Evolutionary conservation across 352 stramenopile genomes (phyloP).

Genomic region (Phytopythium chamaehyphon): DNA sequence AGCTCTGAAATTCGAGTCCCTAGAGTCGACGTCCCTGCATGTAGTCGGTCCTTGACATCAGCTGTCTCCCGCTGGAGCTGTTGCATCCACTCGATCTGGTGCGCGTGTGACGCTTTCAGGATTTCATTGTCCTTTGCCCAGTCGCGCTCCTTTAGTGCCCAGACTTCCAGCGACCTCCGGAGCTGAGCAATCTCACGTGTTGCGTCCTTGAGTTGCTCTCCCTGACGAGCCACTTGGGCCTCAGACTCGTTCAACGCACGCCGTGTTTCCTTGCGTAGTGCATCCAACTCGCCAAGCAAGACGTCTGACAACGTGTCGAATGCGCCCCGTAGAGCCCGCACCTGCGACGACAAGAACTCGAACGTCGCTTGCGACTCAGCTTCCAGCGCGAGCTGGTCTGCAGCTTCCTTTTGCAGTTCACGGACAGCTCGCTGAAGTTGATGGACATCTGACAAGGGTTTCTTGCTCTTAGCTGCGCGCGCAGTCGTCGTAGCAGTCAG

Average conservation of each 20-base stretch:
- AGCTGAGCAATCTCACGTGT: conserved; percentile 66
- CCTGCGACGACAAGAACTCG: conserved; percentile 76
- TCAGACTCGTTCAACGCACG: conserved; percentile 57
- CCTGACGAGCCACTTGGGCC: conserved; percentile 47
- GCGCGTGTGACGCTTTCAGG: conserved; percentile 72
- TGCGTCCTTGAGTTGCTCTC: conserved; percentile 55
- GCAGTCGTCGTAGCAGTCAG: conserved; percentile 52
- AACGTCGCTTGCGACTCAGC: conserved; percentile 82
- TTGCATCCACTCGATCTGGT: conserved; percentile 87
- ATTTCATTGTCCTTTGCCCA: conserved; percentile 87
- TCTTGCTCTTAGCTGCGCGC: conserved; percentile 71
- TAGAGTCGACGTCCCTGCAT: conserved; percentile 20
- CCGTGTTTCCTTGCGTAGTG: conserved; percentile 61
- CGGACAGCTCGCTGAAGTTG: conserved; percentile 75
- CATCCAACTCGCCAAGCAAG: conserved; percentile 68
- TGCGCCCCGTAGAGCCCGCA: conserved; percentile 61
- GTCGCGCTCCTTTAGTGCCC: conserved; percentile 75
- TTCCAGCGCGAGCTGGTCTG: conserved; percentile 70
- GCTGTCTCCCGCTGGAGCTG: conserved; percentile 78
- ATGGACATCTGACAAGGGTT: conserved; percentile 78
- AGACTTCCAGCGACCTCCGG: conserved; percentile 76
- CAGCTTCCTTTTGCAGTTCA: conserved; percentile 67
- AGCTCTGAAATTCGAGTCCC: conserved; percentile 53
- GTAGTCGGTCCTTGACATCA: conserved; percentile 70
- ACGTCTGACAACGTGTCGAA: conserved; percentile 83